Conservation (phyloP, 2,329 filamentous ascomycete genomes). For the Elsinoe perseae region DNA sequence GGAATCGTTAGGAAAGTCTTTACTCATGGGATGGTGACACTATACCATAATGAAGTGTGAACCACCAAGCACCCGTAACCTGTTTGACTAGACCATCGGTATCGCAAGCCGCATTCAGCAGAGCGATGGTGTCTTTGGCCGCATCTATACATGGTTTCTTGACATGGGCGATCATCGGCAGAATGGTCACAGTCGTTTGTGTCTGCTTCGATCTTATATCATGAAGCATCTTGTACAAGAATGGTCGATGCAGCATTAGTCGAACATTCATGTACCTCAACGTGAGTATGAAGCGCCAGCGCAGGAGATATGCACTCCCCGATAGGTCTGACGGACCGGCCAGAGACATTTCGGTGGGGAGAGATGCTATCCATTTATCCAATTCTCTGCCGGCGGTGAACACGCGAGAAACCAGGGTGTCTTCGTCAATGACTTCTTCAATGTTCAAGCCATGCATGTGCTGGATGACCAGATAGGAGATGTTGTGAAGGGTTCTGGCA, state of each 20-base stretch:
- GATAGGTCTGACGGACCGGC: slow-evolving; percentile 5
- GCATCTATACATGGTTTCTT: slow-evolving; percentile 30
- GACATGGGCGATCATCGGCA: slow-evolving; percentile 20
- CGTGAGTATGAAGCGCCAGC: slow-evolving; percentile 38
- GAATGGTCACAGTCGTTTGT: slow-evolving; percentile 17
- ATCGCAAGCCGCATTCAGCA: slow-evolving; percentile 25
- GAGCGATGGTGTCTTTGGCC: slow-evolving; percentile 32
- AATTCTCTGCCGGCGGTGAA: slow-evolving; percentile 20
- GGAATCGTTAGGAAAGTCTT: not conserved
- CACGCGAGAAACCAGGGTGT: not conserved
- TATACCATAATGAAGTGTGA: slow-evolving; percentile 33
- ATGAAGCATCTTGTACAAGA: slow-evolving; percentile 20
- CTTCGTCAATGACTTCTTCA: slow-evolving; percentile 19
- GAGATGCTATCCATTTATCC: slow-evolving; percentile 31
- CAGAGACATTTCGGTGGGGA: slow-evolving; percentile 28
- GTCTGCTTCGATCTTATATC: slow-evolving; percentile 27
- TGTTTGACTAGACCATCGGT: slow-evolving; percentile 20
- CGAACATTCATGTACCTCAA: slow-evolving; percentile 38
- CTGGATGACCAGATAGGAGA: slow-evolving; percentile 13
- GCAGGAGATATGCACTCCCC: slow-evolving; percentile 22
- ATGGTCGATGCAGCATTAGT: slow-evolving; percentile 36
- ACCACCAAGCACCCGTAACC: slow-evolving; percentile 37
- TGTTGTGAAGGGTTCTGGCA: slow-evolving; percentile 13
- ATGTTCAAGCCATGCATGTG: slow-evolving; percentile 1
- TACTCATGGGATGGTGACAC: not conserved